Evolutionary conservation across 192 early-diverging fungal genomes (phyloP).

Genomic region (Martensiomyces pterosporus): DNA sequence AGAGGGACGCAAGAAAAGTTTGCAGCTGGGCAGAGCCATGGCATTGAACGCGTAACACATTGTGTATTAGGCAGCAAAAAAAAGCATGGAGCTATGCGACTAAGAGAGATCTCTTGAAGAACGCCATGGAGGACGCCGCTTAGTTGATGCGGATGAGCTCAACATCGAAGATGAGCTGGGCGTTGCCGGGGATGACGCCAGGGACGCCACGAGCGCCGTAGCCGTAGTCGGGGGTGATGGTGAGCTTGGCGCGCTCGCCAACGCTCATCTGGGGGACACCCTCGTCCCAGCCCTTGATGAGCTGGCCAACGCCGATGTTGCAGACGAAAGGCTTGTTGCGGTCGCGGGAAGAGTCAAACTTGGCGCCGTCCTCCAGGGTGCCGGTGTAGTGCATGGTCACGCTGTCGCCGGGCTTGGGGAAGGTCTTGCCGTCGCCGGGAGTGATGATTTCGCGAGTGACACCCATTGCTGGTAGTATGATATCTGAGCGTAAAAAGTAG

Average conservation of each 20-base stretch:
- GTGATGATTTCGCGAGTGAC: constrained; percentile 23
- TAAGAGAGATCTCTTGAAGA: too few relatives aligned
- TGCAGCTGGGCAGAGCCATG: too few relatives aligned
- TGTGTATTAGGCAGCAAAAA: constrained; percentile 1
- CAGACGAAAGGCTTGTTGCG: constrained; percentile 82
- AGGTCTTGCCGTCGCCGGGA: constrained; percentile 24
- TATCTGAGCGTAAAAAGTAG: too few relatives aligned
- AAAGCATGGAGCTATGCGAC: background rate
- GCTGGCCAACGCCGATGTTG: constrained; percentile 88
- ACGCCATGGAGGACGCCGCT: background rate
- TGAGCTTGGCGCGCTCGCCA: constrained; percentile 81
- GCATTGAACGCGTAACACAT: too few relatives aligned
- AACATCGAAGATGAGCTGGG: constrained; percentile 82
- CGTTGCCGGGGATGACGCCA: constrained; percentile 74
- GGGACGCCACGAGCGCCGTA: constrained; percentile 77
- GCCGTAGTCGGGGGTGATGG: constrained; percentile 77
- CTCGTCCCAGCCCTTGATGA: constrained; percentile 86
- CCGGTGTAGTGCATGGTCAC: constrained; percentile 69
- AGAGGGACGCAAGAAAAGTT: too few relatives aligned
- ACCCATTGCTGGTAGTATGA: constrained; percentile 15
- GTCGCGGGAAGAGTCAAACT: constrained; percentile 88
- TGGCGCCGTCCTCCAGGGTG: constrained; percentile 59
- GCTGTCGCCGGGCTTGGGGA: constrained; percentile 60
- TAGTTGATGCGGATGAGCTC: constrained; percentile 67
- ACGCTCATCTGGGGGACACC: constrained; percentile 93